These are phyloP conservation scores for Actinomortierella wolfii DNA, from an alignment of 371 early-diverging fungal species.

Conservation along the genomic window DNA sequence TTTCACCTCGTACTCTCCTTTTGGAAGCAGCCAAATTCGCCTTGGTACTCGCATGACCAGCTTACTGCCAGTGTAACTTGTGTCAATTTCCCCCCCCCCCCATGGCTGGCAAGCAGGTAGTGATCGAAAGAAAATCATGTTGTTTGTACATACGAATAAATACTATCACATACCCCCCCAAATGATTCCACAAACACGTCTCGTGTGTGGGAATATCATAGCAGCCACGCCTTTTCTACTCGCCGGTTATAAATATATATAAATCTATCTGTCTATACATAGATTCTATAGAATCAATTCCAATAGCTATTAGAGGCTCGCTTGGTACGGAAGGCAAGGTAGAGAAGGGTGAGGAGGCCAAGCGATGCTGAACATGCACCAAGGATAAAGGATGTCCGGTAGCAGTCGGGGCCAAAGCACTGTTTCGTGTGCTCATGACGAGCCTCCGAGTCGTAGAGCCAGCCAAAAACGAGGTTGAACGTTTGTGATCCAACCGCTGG, in stretches of 20 bases:
- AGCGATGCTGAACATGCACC: slow-evolving; percentile 22
- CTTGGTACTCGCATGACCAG: slow-evolving; percentile 31
- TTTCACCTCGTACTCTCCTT: slow-evolving; percentile 39
- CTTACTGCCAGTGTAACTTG: slow-evolving; percentile 23
- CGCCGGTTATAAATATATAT: no score
- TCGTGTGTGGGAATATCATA: no score
- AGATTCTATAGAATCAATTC: no score
- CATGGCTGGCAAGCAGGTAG: no score
- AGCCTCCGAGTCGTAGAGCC: slow-evolving; percentile 42
- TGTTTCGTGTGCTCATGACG: slow-evolving; percentile 35
- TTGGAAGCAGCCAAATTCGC: slow-evolving; percentile 29
- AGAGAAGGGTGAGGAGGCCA: slow-evolving; percentile 15
- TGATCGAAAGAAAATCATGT: no score
- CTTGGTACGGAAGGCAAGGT: slow-evolving; percentile 13
- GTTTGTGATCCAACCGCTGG: slow-evolving; percentile 48
- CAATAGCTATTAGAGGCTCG: no score
- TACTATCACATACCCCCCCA: no score
- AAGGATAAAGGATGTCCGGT: slow-evolving; percentile 31
- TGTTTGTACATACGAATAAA: no score
- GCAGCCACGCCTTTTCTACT: no score
- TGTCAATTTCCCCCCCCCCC: no score
- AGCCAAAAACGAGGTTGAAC: slow-evolving; percentile 47
- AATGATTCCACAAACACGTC: no score
- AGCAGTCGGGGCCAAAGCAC: slow-evolving; percentile 39
- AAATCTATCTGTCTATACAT: no score